Evolutionary conservation across 176 grass and related monocot genomes (phyloP).

Genomic region (Puccinellia tenuiflora): DNA sequence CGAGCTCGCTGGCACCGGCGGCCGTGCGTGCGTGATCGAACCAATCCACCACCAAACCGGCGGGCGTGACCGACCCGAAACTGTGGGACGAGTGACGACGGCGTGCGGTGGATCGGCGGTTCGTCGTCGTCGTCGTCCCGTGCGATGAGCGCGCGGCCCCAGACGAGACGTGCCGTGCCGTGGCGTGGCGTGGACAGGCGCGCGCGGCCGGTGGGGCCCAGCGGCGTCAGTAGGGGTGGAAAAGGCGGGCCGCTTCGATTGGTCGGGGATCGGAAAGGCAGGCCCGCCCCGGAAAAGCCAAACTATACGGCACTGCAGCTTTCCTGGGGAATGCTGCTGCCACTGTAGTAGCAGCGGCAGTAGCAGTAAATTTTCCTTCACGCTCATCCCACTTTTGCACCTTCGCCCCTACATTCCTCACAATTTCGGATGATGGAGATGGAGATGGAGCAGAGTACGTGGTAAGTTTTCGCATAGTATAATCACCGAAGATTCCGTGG

Average conservation of each 20-base stretch:
- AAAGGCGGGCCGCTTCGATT: constrained; percentile 15
- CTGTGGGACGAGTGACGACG: background rate
- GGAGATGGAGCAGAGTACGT: no score
- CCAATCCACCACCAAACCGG: background rate
- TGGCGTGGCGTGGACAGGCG: background rate
- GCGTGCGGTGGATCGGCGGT: background rate
- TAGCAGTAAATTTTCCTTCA: background rate
- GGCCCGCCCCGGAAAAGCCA: constrained; percentile 33
- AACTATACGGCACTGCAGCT: constrained; percentile 27
- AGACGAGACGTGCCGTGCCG: no score
- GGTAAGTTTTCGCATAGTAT: background rate
- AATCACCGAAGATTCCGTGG: constrained; percentile 26
- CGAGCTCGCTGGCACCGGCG: background rate
- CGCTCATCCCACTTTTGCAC: background rate
- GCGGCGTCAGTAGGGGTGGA: background rate
- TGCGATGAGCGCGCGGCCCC: background rate
- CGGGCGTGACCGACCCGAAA: background rate
- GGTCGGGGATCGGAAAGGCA: constrained; percentile 24
- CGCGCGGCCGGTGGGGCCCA: background rate
- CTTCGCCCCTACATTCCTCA: background rate
- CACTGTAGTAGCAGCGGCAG: background rate
- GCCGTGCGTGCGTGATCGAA: background rate
- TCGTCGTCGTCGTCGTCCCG: background rate
- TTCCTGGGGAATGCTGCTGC: constrained; percentile 22
- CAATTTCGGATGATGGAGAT: background rate